Base-by-base conservation (phyloP, 108 stramenopile species). In the Nitzschia sp. region DNA sequence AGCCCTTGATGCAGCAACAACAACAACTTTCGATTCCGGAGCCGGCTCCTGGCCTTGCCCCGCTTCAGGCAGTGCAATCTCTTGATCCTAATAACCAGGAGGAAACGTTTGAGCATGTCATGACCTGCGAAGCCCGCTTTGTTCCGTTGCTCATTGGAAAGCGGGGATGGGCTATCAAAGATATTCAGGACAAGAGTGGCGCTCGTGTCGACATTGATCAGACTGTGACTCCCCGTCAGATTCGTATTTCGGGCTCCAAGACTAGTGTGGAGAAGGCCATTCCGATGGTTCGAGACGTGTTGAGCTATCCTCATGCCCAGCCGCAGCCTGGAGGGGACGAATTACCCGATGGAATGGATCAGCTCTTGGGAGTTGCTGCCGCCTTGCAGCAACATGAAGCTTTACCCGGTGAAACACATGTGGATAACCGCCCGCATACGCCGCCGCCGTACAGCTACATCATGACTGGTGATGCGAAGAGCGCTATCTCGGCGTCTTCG, bases 151-250 rank as follows among this genome's bases (percentile, higher is more conserved):
- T 96, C 69, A 88, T 96, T 72, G 93, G 91, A 26, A 83, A 89
- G 34, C 83, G 89, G 27, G 95, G 89, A 23, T 90, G 93, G 91
- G 89, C 88, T 0, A 86, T 93, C 27, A 96, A 96, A 70, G 75
- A 89, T 54, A 96, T 96, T 47, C 93, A 94, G 59, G 87, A 93
- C 59, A 76, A 84, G 46, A 91, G 87, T 71, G 88, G 88, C 27
- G 93, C 95, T 2, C 77, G 69, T 27, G 86, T 96, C 15, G 87
- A 86, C 51, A 91, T 94, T 36, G 92, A 96, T 77, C 95, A 96
- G 63, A 72, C 80, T 54, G 81, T 83, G 0, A 85, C 79, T 54
- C 93, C 95, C 45, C 79, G 88, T 0, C 85, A 83, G 58, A 90
- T 96, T 60, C 80, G 75, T 27, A 82, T 96, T 24, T 88, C 85